Conservation (phyloP, 75 land plant species). For the Pseudotsuga menziesii region DNA sequence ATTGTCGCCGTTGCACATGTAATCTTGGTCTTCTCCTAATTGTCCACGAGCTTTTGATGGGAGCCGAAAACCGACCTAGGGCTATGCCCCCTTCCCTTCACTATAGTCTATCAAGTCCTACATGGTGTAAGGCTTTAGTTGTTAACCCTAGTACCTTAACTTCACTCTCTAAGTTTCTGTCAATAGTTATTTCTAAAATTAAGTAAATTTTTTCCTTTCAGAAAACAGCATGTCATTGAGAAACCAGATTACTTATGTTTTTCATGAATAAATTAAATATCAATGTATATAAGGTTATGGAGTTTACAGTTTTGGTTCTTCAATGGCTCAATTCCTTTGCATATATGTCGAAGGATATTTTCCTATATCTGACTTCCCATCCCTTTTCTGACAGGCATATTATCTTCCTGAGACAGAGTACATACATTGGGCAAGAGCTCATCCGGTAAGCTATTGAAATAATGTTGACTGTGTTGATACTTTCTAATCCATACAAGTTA, state of each 20-base stretch:
- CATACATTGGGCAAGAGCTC: constrained; percentile 91
- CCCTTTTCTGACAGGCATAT: constrained; percentile 62
- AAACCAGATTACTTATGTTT: neutral
- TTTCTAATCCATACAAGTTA: neutral
- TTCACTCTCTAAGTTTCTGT: neutral
- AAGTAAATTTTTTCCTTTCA: neutral
- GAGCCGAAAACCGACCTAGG: too few species aligned
- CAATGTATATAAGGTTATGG: neutral
- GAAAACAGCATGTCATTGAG: neutral
- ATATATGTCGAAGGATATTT: neutral
- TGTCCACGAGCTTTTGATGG: too few species aligned
- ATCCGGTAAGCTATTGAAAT: constrained; percentile 63
- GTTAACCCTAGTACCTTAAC: too few species aligned
- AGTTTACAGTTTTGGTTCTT: constrained; percentile 1
- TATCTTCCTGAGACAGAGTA: constrained; percentile 98
- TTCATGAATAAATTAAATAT: neutral
- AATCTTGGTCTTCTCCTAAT: too few species aligned
- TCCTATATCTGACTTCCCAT: neutral
- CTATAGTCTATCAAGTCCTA: too few species aligned
- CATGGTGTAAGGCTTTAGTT: too few species aligned
- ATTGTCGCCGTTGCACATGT: too few species aligned
- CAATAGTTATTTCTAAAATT: neutral
- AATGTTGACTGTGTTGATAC: neutral
- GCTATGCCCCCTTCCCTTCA: too few species aligned
- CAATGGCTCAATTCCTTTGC: neutral